phyloP scores from a whole-genome alignment of 768 basidiomycete species.

The Strobilomyces confusus region DNA sequence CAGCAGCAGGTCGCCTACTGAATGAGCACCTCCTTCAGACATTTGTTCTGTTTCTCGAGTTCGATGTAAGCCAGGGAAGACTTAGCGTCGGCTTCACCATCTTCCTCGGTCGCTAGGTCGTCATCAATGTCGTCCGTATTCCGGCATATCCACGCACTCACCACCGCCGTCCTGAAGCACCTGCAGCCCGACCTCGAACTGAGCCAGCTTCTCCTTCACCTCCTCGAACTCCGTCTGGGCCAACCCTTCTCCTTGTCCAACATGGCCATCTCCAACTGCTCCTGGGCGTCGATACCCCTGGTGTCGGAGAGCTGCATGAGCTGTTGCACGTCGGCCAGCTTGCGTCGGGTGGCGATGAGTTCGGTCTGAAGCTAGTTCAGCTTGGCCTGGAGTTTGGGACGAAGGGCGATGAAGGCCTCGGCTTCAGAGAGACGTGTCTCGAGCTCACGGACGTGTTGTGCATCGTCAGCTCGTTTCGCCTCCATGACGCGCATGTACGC shows the following conservation, averaged over 20 bases:
- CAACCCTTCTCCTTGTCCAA: conserved; percentile 85
- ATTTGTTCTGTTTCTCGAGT: conserved; percentile 94
- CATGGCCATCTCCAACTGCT: conserved; percentile 92
- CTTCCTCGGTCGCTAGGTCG: conserved; percentile 24
- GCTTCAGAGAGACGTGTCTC: conserved; percentile 83
- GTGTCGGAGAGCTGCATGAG: conserved; percentile 67
- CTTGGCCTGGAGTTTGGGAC: conserved; percentile 91
- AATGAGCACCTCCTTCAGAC: conserved; percentile 91
- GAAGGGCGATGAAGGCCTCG: conserved; percentile 74
- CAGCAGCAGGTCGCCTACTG: conserved; percentile 42
- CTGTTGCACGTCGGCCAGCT: conserved; percentile 72
- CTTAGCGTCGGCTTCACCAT: conserved; percentile 38
- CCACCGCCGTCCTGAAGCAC: conserved; percentile 62
- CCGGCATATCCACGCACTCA: conserved; percentile 6
- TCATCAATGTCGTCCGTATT: conserved; percentile 4
- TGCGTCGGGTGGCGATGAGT: conserved; percentile 67
- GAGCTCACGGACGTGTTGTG: conserved; percentile 76
- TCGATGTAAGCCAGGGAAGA: conserved; percentile 71
- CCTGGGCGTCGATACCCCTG: conserved; percentile 72
- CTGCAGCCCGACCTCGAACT: conserved; percentile 78
- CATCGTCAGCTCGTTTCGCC: conserved; percentile 81
- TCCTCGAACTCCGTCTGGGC: conserved; percentile 77
- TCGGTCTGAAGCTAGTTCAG: conserved; percentile 78
- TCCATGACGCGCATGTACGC: conserved; percentile 85
- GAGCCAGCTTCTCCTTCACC: conserved; percentile 70